phyloP scores from a whole-genome alignment of 352 stramenopile genomes.

The Phytophthora brassicae region DNA sequence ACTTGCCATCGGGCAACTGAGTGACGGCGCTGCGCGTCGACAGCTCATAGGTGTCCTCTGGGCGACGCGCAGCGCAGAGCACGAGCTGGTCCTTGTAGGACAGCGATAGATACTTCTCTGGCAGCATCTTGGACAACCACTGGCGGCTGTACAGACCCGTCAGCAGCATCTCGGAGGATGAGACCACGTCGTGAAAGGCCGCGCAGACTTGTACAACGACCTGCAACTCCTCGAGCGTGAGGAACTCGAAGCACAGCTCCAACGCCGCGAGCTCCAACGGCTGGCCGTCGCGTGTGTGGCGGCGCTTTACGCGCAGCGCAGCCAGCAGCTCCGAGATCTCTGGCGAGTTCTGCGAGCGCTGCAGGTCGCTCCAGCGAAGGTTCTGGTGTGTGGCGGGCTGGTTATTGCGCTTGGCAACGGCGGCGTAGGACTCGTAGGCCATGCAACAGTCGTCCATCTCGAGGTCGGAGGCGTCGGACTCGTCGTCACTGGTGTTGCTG shows the following conservation, averaged over 20 bases:
- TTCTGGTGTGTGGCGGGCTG: constrained; percentile 25
- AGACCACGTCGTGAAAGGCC: constrained; percentile 62
- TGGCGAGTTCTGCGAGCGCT: constrained; percentile 30
- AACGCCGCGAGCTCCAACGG: constrained; percentile 50
- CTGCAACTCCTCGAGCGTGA: constrained; percentile 55
- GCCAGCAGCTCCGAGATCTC: constrained; percentile 20
- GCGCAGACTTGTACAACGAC: constrained; percentile 44
- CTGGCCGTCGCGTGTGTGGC: constrained; percentile 15
- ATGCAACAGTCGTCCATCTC: constrained; percentile 48
- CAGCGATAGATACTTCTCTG: constrained; percentile 39
- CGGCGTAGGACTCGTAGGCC: constrained; percentile 77
- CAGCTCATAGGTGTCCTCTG: constrained; percentile 41
- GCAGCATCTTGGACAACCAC: constrained; percentile 44
- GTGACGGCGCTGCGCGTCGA: constrained; percentile 63
- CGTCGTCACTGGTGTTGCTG: constrained; percentile 44
- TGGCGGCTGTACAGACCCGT: constrained; percentile 62
- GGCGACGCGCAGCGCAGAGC: constrained; percentile 42
- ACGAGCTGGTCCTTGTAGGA: constrained; percentile 47
- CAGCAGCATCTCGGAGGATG: constrained; percentile 44
- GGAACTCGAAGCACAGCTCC: constrained; percentile 78
- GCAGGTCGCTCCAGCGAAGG: constrained; percentile 75
- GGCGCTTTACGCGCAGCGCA: constrained; percentile 21
- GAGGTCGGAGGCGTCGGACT: constrained; percentile 28
- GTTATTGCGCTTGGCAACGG: constrained; percentile 52
- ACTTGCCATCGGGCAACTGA: constrained; percentile 38